Evolutionary conservation across 352 stramenopile genomes (phyloP), one percentile per base, ranked within the genome.

Genomic region (Nothophytophthora sp.): DNA sequence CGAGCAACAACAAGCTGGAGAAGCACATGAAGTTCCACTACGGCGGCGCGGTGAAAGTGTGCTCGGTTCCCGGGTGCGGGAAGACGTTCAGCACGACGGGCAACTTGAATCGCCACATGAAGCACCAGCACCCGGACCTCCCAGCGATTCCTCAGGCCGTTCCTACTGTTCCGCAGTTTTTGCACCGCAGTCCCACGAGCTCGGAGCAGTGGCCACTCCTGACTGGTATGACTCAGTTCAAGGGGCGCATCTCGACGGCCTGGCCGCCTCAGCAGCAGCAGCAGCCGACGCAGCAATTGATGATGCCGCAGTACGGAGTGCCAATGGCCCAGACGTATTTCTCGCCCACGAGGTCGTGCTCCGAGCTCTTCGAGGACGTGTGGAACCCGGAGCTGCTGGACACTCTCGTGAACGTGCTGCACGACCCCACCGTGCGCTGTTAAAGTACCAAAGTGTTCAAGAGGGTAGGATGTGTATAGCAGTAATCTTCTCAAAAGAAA

Each of bases 41-140:
- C 25, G 63, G 63, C 16, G 49, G 53, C 13, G 51, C 60, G 7
- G 56, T 72, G 15, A 66, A 78, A 15, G 64, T 65, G 32, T 78
- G 68, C 40, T 23, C 60, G 13, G 46, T 63, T 3, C 36, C 59
- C 23, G 50, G 51, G 5, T 80, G 70, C 44, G 70, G 67, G 55
- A 80, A 80, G 55, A 76, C 70, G 16, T 80, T 80, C 43, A 80
- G 63, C 54, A 80, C 70, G 11, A 70, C 62, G n/a, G 70, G 70
- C 25, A 80, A 80, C 46, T 51, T 80, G 10, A 74, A 74, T 29
- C 67, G 70, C 11, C 70, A 80, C 37, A 27, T 60, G 27, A 60
- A 60, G 51, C 51, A 60, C 42, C 51, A 60, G 36, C 51, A 60
- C 29, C 40, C 41, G 13, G 42, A 30, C 11, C 24, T 61, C 15